Base-by-base conservation (phyloP, 2,329 filamentous ascomycete genomes). In the Diaporthe citrichinensis region DNA sequence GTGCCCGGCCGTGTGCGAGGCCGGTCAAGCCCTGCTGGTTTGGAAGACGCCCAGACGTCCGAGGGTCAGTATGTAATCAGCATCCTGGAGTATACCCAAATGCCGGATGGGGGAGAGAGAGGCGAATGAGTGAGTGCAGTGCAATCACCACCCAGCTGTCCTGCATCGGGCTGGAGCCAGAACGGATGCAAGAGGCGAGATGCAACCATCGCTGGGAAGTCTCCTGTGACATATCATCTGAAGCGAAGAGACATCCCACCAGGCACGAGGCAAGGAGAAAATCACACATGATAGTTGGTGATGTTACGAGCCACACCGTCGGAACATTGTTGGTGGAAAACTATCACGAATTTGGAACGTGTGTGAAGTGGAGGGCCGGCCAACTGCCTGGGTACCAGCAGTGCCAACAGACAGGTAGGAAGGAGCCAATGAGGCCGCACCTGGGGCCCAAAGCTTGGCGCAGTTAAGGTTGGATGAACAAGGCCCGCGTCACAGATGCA, bases 401-500 rank as follows among this genome's bases (percentile, higher is more conserved):
- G 57, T 15, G 39, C 57, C 57, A 59, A 15, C 57, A 58, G 55
- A 14, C 9, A 34, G 55, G 31, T 23, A 5, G 31, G 17, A 36
- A 58, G 55, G 15, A 44, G n/a, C 58, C 58, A 65, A 46, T 65
- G 41, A 46, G 39, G 59, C 59, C 39, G 39, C n/a, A 10, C 15
- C 36, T 41, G 36, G 58, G 36, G 58, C 25, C 17, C 20, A n/a
- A 46, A 68, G 65, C 65, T 68, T 68, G 65, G 65, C 65, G 46
- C 46, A 25, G 46, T 68, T 68, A 68, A 68, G 65, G 65, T 68
- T 68, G 65, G 65, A 68, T 68, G 65, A 68, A 68, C 65, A 68
- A 68, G 65, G 65, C 65, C 65, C 46, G 46, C 65, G 65, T 68
- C 65, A 46, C 65, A 68, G 65, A 28, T 68, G 31, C 3, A 20